Evolutionary conservation across 441 rosid species (phyloP), one percentile per base, ranked within the genome.

Genomic region (Flueggea neowawraea): DNA sequence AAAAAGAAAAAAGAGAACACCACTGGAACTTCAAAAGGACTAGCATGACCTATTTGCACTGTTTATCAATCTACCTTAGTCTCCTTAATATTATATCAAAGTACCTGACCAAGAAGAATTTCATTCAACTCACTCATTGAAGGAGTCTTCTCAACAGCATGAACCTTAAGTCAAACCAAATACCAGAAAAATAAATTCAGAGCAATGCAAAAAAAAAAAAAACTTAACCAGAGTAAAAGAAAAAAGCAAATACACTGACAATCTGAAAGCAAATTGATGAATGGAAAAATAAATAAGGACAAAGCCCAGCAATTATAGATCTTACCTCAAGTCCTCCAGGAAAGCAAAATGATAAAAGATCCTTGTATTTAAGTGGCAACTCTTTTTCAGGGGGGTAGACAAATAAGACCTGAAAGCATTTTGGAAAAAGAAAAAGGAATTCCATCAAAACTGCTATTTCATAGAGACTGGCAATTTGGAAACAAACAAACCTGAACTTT

Each of bases 71-170:
- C 54, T 51, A 51, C 17, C 15, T 0, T 14, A 51, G 54, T n/a
- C 15, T 51, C 17, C 17, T 51, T 17, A 2, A 6, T 51, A 10
- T 17, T 51, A 51, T 51, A 16, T 6, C 68, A 16, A 73, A 50
- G 33, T 86, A 94, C 99, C 96, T 94, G 97, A 17, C 96, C 89
- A 63, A 94, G 86, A 64, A 94, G 88, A 70, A 94, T 86, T 78
- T 94, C 95, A 84, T 78, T 94, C 74, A 94, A 73, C 83, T 89
- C 97, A 16, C 99, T 94, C 99, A 91, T 87, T 57, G 97, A 91
- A 73, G 97, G 97, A 66, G 99, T 91, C 80, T 73, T 83, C 81
- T 91, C 97, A 64, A 94, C 91, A 60, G 91, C 96, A 71, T 70
- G 80, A 70, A 94, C 96, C 99, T 94, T 22, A 22, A 81, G 78